Evolutionary conservation across 768 basidiomycete species (phyloP).

Genomic region (Rhodocollybia butyracea): DNA sequence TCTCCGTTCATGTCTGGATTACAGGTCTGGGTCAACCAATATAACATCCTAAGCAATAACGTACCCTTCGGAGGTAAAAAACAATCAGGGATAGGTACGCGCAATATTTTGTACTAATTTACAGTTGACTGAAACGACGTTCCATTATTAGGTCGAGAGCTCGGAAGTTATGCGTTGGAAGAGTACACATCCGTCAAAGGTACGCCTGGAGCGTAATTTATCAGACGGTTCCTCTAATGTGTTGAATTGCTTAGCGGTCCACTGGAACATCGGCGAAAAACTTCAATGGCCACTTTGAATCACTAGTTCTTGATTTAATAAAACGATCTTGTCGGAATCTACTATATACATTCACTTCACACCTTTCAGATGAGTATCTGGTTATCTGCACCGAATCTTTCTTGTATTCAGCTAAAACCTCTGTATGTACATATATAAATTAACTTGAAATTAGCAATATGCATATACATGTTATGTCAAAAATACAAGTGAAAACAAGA

Average conservation of each 20-base stretch:
- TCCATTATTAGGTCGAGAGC: constrained; percentile 64
- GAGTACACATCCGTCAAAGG: constrained; percentile 64
- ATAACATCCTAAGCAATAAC: constrained; percentile 79
- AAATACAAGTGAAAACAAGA: too few relatives aligned
- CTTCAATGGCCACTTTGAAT: constrained; percentile 72
- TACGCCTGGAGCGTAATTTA: neutral
- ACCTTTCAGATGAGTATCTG: too few relatives aligned
- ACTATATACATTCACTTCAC: neutral
- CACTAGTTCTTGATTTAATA: neutral
- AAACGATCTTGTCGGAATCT: neutral
- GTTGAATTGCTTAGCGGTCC: constrained; percentile 71
- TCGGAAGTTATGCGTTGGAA: constrained; percentile 80
- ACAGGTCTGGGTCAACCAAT: constrained; percentile 92
- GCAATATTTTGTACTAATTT: constrained; percentile 1
- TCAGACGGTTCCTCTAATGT: constrained; percentile 11
- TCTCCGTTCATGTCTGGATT: neutral
- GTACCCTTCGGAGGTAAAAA: constrained; percentile 97
- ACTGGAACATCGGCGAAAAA: constrained; percentile 83
- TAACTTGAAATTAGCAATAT: too few relatives aligned
- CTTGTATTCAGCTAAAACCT: too few relatives aligned
- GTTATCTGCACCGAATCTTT: too few relatives aligned
- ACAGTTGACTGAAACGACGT: constrained; percentile 3
- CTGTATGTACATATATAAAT: too few relatives aligned
- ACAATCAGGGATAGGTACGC: constrained; percentile 80
- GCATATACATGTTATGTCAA: too few relatives aligned